Percentiles rank a stretch among this genome's conserved stretches.
Evolutionary conservation across 441 rosid species (phyloP).

Genomic region (Biscutella laevigata): DNA sequence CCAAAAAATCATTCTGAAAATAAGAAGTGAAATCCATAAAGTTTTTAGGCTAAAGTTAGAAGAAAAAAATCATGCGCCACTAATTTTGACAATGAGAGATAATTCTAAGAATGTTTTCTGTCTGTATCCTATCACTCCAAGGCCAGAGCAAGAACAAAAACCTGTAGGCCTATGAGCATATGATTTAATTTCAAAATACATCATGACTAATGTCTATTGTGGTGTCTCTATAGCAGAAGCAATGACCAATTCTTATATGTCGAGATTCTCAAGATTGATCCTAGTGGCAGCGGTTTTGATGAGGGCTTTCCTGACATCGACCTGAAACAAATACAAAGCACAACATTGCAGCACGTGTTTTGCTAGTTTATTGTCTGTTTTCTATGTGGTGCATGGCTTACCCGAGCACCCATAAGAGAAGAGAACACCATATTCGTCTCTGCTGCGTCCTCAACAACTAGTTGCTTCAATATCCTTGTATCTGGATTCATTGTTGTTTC

Average conservation of each 20-base stretch:
- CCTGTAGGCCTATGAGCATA: not conserved
- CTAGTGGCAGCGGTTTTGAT: constrained; percentile 50
- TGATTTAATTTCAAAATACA: not conserved
- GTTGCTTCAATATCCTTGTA: constrained; percentile 59
- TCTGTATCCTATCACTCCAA: not conserved
- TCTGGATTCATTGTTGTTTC: constrained; percentile 84
- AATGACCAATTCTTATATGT: constrained; percentile 37
- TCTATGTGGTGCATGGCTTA: no score
- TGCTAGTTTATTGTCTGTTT: not conserved
- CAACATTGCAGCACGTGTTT: constrained; percentile 1
- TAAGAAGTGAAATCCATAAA: no score
- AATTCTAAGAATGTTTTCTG: not conserved
- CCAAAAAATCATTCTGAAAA: no score
- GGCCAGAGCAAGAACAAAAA: not conserved
- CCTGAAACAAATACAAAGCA: constrained; percentile 35
- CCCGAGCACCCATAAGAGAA: constrained; percentile 84
- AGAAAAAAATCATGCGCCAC: no score
- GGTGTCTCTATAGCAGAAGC: constrained; percentile 6
- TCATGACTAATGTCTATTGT: no score
- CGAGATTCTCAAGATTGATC: constrained; percentile 56
- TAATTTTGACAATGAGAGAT: not conserved
- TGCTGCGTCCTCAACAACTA: constrained; percentile 68
- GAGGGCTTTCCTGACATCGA: constrained; percentile 71
- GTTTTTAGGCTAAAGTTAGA: no score
- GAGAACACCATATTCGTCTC: constrained; percentile 67